Evolutionary conservation across 441 rosid genomes (phyloP).

Genomic region (Bocquillonia castaneifolia): DNA sequence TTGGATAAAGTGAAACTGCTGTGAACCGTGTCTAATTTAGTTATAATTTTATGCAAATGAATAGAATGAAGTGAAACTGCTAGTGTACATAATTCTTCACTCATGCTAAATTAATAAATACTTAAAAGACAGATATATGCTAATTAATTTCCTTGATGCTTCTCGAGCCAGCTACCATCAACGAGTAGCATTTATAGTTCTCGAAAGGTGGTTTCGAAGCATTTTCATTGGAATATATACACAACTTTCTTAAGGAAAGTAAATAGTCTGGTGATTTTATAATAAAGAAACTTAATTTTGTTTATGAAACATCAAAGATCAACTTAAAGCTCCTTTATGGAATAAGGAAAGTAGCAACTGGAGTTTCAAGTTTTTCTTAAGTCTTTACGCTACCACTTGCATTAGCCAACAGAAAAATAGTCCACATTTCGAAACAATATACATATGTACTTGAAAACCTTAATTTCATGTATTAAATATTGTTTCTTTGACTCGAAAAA

Average conservation of each 20-base stretch:
- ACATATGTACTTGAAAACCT: no score
- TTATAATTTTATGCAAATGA: constrained; percentile 4
- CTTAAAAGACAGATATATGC: not conserved
- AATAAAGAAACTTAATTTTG: not conserved
- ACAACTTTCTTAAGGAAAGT: no score
- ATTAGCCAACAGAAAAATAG: not conserved
- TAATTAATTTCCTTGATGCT: not conserved
- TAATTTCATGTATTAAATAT: no score
- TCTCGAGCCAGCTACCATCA: not conserved
- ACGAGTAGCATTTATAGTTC: not conserved
- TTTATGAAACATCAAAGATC: not conserved
- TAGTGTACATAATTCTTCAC: not conserved
- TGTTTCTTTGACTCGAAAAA: not conserved
- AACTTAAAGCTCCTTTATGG: not conserved
- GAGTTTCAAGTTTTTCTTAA: no score
- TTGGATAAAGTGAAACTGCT: constrained; percentile 18
- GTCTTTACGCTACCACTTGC: no score
- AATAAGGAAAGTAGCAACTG: no score
- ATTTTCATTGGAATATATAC: not conserved
- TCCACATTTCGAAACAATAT: not conserved
- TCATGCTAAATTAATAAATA: not conserved
- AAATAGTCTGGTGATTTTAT: not conserved
- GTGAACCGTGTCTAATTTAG: no score
- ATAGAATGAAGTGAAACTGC: constrained; percentile 22
- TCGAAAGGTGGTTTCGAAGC: not conserved